phyloP scores from a whole-genome alignment of 495 filamentous ascomycete species.

The Hyaloscypha finlandica region DNA sequence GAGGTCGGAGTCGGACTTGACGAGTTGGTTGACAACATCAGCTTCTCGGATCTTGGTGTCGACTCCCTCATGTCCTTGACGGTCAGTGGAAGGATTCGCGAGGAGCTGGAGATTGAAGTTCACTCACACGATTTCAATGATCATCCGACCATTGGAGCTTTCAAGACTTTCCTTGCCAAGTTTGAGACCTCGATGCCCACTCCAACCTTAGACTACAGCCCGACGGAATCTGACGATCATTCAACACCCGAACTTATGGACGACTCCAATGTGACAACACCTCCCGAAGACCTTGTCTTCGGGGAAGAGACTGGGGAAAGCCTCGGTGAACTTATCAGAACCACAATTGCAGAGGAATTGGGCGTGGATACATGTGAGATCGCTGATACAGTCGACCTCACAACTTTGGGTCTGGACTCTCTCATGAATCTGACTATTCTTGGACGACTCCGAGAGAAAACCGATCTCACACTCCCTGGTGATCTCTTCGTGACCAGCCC shows the following conservation, averaged over 20 bases:
- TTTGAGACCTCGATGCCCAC: slow-evolving; percentile 37
- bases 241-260: background rate
- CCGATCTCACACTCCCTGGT: slow-evolving; percentile 47
- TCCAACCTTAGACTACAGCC: slow-evolving; percentile 46
- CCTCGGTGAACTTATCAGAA: slow-evolving; percentile 31
- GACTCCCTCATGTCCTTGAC: slow-evolving; percentile 61
- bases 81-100: slow-evolving; percentile 53
- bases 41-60: slow-evolving; percentile 58
- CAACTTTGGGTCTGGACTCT: slow-evolving; percentile 61
- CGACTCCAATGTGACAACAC: slow-evolving; percentile 27
- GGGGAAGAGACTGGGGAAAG: background rate
- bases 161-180: slow-evolving; percentile 44
- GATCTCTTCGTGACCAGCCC: slow-evolving; percentile 46
- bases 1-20: slow-evolving; percentile 63
- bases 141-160: slow-evolving; percentile 45
- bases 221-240: slow-evolving; percentile 47
- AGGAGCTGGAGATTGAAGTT: slow-evolving; percentile 58
- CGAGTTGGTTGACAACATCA: slow-evolving; percentile 58
- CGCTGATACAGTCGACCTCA: slow-evolving; percentile 48
- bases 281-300: slow-evolving; percentile 21
- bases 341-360: slow-evolving; percentile 63
- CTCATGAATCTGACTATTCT: slow-evolving; percentile 60
- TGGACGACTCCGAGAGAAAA: slow-evolving; percentile 60
- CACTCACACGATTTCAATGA: slow-evolving; percentile 61
- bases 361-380: slow-evolving; percentile 67